phyloP scores from a whole-genome alignment of 345 rosid genomes.

The Bruguiera sexangula region DNA sequence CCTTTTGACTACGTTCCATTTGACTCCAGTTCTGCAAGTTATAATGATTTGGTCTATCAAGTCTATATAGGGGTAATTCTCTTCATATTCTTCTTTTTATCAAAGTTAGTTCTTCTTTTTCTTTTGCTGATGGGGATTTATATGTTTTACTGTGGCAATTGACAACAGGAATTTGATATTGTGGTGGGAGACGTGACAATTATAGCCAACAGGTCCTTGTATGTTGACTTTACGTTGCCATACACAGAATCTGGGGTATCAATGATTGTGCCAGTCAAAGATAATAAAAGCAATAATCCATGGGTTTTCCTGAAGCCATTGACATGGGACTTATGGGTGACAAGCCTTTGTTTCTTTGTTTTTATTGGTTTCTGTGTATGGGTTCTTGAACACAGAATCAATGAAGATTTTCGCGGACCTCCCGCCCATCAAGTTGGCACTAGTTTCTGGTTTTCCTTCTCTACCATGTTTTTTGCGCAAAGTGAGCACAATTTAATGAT shows the following conservation, averaged over 20 bases:
- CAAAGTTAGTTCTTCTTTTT: background rate
- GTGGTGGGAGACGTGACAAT: slow-evolving; percentile 62
- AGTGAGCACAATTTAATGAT: background rate
- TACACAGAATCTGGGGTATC: slow-evolving; percentile 59
- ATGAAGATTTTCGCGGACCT: slow-evolving; percentile 56
- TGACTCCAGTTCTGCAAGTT: slow-evolving; percentile 19
- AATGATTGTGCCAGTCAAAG: slow-evolving; percentile 53
- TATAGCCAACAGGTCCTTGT: slow-evolving; percentile 31
- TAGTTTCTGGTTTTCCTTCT: slow-evolving; percentile 66
- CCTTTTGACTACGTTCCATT: slow-evolving; percentile 35
- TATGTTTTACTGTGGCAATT: too few species aligned
- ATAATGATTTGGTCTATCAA: slow-evolving; percentile 40
- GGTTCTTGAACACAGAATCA: slow-evolving; percentile 60
- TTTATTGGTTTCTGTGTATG: slow-evolving; percentile 56
- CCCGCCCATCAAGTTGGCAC: slow-evolving; percentile 39
- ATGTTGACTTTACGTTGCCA: slow-evolving; percentile 60
- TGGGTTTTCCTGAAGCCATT: slow-evolving; percentile 66
- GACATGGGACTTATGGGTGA: slow-evolving; percentile 59
- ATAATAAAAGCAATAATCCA: slow-evolving; percentile 32
- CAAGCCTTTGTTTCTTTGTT: slow-evolving; percentile 42
- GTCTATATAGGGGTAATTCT: slow-evolving; percentile 40
- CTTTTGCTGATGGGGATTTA: background rate
- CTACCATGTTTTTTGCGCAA: slow-evolving; percentile 49
- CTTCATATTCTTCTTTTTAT: too few species aligned
- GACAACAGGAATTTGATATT: slow-evolving; percentile 40